Base-by-base conservation (phyloP, 305 asterid species). In the Stenogyne calaminthoides region DNA sequence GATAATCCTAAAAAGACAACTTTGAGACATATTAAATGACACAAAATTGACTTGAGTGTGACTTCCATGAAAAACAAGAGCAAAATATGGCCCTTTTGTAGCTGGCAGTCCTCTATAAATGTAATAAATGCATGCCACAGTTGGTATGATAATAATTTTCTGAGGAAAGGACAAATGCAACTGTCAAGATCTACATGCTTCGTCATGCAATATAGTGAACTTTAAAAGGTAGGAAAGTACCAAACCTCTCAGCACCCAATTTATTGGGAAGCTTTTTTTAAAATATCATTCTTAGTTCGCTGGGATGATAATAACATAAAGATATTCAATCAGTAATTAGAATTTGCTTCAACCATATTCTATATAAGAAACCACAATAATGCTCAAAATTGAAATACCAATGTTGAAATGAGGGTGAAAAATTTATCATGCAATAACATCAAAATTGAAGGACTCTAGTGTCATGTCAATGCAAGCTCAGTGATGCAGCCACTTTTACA, bases 1-100 rank as follows among this genome's bases (percentile, higher is more conserved):
- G 44, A 40, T 51, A 39, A 52, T 47, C 68, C 73, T 61, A 46
- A 34, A 60, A 72, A 52, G 18, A 58, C 14, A 60, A 65, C 22
- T 75, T 72, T 12, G 46, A 51, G 54, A 61, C 9, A 25, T 47
- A 58, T 22, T 37, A 60, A 18, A 67, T 19, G 54, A 36, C 10
- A 25, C 46, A 22, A 11, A 4, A 16, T 42, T 14, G 22, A 42
- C 18, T 64, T 39, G 32, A 54, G 34, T 73, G 47, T 20, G 58
- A 40, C 19, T n/a, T 27, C 34, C 39, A 16, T 25, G 63, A 54
- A 19, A 54, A 65, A 65, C 71, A 32, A 54, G 44, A 66, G 37
- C 47, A 22, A 56, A 66, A 15, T 10, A 34, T 10, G 25, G 54
- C 52, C 40, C 51, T 3, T 49, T 9, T 46, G 14, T 18, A 42